phyloP scores from a whole-genome alignment of 2,329 filamentous ascomycete genomes.

The Rhynchosporium agropyri region DNA sequence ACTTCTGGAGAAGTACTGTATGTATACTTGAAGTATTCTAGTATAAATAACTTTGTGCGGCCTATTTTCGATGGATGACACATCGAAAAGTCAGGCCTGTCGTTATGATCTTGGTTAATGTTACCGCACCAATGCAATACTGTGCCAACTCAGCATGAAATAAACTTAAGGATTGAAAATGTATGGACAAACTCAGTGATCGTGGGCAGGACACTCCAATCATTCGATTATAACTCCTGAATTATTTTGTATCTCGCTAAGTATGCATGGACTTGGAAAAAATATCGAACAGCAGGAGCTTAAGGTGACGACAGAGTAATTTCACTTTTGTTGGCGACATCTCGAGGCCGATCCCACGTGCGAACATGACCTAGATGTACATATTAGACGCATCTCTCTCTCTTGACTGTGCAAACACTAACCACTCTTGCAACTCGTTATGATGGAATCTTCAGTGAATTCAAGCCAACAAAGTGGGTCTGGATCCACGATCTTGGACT shows the following conservation, averaged over 20 bases:
- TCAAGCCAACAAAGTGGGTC: conserved; percentile 88
- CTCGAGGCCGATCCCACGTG: conserved; percentile 35
- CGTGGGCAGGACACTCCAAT: neutral
- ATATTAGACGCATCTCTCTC: neutral
- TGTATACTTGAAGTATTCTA: neutral
- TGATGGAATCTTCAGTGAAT: conserved; percentile 92
- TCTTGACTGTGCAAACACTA: conserved; percentile 44
- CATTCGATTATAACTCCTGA: neutral
- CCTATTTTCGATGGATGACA: neutral
- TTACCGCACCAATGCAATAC: neutral
- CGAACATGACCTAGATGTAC: conserved; percentile 32
- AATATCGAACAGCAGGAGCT: neutral
- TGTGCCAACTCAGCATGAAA: neutral
- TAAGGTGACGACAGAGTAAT: conserved; percentile 21
- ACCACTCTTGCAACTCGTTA: conserved; percentile 92
- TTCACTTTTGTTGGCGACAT: conserved; percentile 29
- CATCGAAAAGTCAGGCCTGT: neutral
- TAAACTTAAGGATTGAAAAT: no score
- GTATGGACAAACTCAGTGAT: neutral
- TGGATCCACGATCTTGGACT: conserved; percentile 82
- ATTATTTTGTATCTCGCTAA: conserved; percentile 19
- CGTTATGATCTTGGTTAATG: neutral
- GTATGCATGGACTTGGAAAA: conserved; percentile 7
- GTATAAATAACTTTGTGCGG: neutral
- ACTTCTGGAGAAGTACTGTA: neutral